Conservation (phyloP, 2,329 filamentous ascomycete genomes). For the Capronia coronata region DNA sequence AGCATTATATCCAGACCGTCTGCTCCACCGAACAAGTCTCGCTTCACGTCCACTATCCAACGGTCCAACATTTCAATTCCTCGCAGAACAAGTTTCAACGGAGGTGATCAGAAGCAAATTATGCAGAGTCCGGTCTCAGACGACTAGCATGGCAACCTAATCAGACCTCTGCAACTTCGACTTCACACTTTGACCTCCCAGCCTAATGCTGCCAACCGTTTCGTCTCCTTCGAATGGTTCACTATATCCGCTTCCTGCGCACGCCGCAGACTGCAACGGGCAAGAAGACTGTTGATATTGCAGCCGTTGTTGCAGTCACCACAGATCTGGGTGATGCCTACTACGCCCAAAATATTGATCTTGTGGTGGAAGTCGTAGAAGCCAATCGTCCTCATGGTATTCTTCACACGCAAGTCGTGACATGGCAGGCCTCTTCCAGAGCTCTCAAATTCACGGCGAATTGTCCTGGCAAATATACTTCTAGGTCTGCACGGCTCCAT, state of each 20-base stretch:
- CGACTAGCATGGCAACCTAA: constrained; percentile 2
- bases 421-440: constrained; percentile 42
- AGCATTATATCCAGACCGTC: too few species aligned
- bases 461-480: constrained; percentile 22
- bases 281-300: constrained; percentile 40
- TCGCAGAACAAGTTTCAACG: too few species aligned
- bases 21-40: too few species aligned
- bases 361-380: constrained; percentile 29
- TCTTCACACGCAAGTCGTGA: constrained; percentile 38
- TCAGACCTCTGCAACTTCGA: constrained; percentile 1
- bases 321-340: constrained; percentile 64
- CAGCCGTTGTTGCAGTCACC: constrained; percentile 56
- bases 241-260: constrained; percentile 64
- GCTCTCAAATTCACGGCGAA: constrained; percentile 41
- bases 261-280: constrained; percentile 47
- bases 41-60: constrained; percentile 6
- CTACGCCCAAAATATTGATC: constrained; percentile 43
- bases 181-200: too few species aligned
- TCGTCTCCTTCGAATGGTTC: constrained; percentile 40
- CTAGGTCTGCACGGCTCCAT: constrained; percentile 24
- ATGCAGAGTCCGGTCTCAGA: too few species aligned
- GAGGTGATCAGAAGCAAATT: too few species aligned
- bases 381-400: constrained; percentile 30
- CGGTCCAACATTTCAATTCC: constrained; percentile 59
- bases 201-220: neutral